A percentile compares a stretch with the other conserved stretches of the same genome.
Conservation (phyloP, 2,329 filamentous ascomycete genomes). For the Ceratocystiopsis minuta region DNA sequence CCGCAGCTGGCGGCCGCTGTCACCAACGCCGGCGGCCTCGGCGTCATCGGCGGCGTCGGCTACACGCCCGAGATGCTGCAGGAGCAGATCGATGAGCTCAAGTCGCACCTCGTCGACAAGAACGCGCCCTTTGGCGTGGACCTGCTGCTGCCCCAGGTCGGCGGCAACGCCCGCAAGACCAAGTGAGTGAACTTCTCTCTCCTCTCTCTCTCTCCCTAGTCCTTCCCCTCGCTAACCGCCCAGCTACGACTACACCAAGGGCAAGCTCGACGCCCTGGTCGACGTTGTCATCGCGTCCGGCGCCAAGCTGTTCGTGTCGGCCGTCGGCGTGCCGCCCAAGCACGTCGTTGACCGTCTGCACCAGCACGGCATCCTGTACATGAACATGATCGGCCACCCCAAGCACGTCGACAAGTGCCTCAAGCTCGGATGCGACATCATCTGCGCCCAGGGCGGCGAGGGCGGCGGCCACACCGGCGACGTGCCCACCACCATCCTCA, state of each 20-base stretch:
- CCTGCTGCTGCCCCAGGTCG: slow-evolving; percentile 82
- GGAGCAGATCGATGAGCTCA: slow-evolving; percentile 89
- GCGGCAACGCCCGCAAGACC: slow-evolving; percentile 84
- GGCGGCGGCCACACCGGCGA: slow-evolving; percentile 93
- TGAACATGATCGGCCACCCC: slow-evolving; percentile 99
- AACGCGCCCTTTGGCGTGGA: slow-evolving; percentile 92
- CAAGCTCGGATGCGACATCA: slow-evolving; percentile 80
- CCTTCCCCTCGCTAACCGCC: slow-evolving; percentile 1
- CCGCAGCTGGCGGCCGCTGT: slow-evolving; percentile 93
- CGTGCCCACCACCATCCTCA: slow-evolving; percentile 79
- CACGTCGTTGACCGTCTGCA: slow-evolving; percentile 80
- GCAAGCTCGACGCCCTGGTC: slow-evolving; percentile 80
- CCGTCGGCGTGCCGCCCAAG: slow-evolving; percentile 84
- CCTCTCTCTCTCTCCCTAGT: slow-evolving; percentile 2
- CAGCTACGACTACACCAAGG: slow-evolving; percentile 99
- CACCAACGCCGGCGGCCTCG: slow-evolving; percentile 88
- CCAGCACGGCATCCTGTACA: slow-evolving; percentile 74
- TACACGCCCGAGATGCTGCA: slow-evolving; percentile 96
- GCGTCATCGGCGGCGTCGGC: slow-evolving; percentile 86
- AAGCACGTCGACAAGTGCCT: slow-evolving; percentile 98
- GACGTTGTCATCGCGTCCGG: slow-evolving; percentile 86
- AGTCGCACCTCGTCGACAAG: slow-evolving; percentile 74
- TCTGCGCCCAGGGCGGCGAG: slow-evolving; percentile 96
- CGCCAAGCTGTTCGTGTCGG: slow-evolving; percentile 86
- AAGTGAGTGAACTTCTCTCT: slow-evolving; percentile 35